Evolutionary conservation across 164 flowering plant genomes (phyloP).

Genomic region (Houttuynia cordata): DNA sequence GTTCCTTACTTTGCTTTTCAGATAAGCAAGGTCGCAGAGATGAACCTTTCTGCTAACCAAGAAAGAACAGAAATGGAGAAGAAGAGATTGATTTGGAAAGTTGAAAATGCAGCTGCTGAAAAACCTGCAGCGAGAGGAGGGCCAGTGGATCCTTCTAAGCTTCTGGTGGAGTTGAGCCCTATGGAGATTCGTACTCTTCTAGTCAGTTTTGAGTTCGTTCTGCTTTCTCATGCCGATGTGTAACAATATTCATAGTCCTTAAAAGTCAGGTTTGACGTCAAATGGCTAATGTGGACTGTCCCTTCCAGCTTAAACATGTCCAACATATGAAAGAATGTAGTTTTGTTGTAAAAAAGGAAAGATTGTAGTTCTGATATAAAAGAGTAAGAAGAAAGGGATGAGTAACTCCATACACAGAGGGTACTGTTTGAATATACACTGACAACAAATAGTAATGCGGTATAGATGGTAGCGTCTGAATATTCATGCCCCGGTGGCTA

Average conservation of each 20-base stretch:
- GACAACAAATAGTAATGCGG: too few species aligned
- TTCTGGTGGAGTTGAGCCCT: slow-evolving; percentile 67
- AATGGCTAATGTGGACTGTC: too few species aligned
- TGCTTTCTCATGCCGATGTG: background rate
- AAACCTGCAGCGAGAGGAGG: slow-evolving; percentile 42
- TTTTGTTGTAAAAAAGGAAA: too few species aligned
- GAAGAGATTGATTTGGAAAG: slow-evolving; percentile 70
- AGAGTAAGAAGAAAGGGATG: too few species aligned
- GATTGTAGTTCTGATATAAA: too few species aligned
- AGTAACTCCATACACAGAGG: too few species aligned
- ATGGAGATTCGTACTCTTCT: slow-evolving; percentile 90
- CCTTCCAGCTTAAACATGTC: too few species aligned
- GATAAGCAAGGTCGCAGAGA: slow-evolving; percentile 66
- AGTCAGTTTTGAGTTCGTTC: slow-evolving; percentile 21
- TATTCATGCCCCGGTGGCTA: too few species aligned
- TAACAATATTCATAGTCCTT: background rate
- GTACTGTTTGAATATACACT: too few species aligned
- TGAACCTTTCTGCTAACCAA: slow-evolving; percentile 79
- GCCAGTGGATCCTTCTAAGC: slow-evolving; percentile 47
- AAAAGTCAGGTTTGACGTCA: too few species aligned
- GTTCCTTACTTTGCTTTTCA: slow-evolving; percentile 14
- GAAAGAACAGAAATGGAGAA: slow-evolving; percentile 72
- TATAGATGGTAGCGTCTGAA: too few species aligned
- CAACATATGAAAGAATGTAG: too few species aligned
- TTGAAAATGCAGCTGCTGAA: slow-evolving; percentile 28